Base-by-base conservation (phyloP, 2,329 filamentous ascomycete species). In the Diaporthe capsici region DNA sequence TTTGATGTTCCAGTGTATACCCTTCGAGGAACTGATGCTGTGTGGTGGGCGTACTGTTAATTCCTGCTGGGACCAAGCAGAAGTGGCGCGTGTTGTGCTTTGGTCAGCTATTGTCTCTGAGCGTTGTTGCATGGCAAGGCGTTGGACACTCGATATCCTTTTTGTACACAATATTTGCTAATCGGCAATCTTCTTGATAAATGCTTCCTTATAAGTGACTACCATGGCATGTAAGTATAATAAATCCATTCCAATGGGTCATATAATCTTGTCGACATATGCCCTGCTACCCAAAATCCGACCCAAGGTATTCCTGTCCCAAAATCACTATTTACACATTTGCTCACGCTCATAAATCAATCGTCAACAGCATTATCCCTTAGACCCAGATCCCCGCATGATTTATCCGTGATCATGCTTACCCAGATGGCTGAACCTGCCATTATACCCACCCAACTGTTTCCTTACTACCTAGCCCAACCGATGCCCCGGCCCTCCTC, bases 401-500 rank as follows among this genome's bases (percentile, higher is more conserved):
- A 34, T 15, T 15, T 8, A 15, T 51, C 12, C 31, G 20, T n/a
- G 3, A 37, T 8, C 22, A 31, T 34, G 22, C 39, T 34, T 37
- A 15, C 6, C 34, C 34, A n/a, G 13, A 39, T 58, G 61, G 39
- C 34, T 49, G 34, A 22, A n/a, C 28, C 58, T 42, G 61, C 31
- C 72, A 22, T 34, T 39, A 4, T 39, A 13, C 37, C 37, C 20
- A 28, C 8, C 15, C 4, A 39, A 10, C 7, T 20, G 15, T 12
- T 28, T 57, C 6, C 44, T 31, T n/a, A n/a, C 42, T 28, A 74
- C 25, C 44, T 25, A 42, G 53, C 71, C 63, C 71, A 63, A 2
- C 72, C 72, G 49, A 76, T 70, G 28, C 75, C 53, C n/a, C 70
- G 58, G 4, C 94, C 94, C 81, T 96, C 94, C 82, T 95, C 94